phyloP scores from a whole-genome alignment of 805 yeast species.

The Scheffersomyces ergatensis region DNA sequence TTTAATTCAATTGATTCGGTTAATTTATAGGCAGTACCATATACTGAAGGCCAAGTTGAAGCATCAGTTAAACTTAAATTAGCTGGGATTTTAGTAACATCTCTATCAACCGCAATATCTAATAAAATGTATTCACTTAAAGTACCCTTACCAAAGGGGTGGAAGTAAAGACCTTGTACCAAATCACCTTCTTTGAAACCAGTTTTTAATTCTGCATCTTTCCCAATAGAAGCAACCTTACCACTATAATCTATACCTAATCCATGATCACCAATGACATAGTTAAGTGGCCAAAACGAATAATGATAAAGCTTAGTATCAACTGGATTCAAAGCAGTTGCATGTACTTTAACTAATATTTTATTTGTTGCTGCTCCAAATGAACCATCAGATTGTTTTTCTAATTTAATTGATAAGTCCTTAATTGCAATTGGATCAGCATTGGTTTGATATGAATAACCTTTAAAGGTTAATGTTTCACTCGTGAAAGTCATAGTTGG shows the following conservation, averaged over 20 bases:
- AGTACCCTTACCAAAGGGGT: conserved; percentile 33
- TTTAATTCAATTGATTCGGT: conserved; percentile 32
- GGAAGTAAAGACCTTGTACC: conserved; percentile 23
- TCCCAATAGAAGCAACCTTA: conserved; percentile 28
- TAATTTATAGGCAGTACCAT: conserved; percentile 48
- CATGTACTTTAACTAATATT: conserved; percentile 27
- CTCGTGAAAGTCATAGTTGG: conserved; percentile 12
- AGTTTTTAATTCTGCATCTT: conserved; percentile 14
- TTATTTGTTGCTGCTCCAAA: conserved; percentile 12
- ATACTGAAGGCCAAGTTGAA: conserved; percentile 63
- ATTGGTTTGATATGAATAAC: conserved; percentile 11
- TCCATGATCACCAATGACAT: conserved; percentile 14
- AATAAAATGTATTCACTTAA: conserved; percentile 45
- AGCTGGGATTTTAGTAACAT: conserved; percentile 36
- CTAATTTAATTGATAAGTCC: conserved; percentile 7
- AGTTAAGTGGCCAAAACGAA: conserved; percentile 7
- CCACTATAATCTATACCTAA: conserved; percentile 35
- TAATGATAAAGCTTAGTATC: conserved; percentile 22
- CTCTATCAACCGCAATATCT: conserved; percentile 20
- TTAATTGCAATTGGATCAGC: conserved; percentile 11
- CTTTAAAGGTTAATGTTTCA: conserved; percentile 13
- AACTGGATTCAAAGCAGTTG: conserved; percentile 35
- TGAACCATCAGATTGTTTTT: conserved; percentile 10
- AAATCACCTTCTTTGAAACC: conserved; percentile 25
- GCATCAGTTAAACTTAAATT: conserved; percentile 52